Evolutionary conservation across 148 eudicot species (phyloP).

Genomic region (Bassia scoparia): DNA sequence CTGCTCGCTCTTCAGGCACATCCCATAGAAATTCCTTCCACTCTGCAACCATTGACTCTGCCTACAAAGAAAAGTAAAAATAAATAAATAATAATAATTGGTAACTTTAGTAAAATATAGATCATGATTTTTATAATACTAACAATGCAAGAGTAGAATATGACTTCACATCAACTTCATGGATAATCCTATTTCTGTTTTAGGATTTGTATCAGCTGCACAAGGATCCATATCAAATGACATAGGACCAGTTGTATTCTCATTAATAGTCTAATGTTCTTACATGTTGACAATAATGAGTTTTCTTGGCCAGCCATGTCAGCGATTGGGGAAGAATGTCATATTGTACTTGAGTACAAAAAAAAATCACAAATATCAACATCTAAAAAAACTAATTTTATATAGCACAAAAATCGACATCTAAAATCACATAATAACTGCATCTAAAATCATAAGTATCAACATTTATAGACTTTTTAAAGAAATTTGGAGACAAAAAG

Average conservation of each 20-base stretch:
- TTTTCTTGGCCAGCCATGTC: too few species aligned
- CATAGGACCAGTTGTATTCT: neutral
- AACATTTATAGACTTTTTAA: too few species aligned
- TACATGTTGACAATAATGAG: too few species aligned
- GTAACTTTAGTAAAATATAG: neutral
- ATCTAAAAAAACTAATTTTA: too few species aligned
- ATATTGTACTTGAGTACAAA: too few species aligned
- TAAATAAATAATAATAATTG: neutral
- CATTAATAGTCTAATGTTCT: too few species aligned
- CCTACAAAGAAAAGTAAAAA: conserved; percentile 36
- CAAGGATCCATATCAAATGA: neutral
- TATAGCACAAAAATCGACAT: too few species aligned
- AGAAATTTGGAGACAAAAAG: too few species aligned
- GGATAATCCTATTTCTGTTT: neutral
- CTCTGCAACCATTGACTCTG: conserved; percentile 90
- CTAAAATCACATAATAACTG: too few species aligned
- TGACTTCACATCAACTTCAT: neutral
- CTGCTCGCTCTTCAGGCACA: conserved; percentile 89
- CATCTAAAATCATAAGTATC: too few species aligned
- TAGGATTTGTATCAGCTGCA: neutral
- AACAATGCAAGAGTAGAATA: neutral
- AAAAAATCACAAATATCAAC: too few species aligned
- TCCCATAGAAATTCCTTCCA: conserved; percentile 99
- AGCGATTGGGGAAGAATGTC: too few species aligned
- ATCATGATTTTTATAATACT: neutral